phyloP scores from a whole-genome alignment of 2,329 filamentous ascomycete species.

The Trichothecium roseum region DNA sequence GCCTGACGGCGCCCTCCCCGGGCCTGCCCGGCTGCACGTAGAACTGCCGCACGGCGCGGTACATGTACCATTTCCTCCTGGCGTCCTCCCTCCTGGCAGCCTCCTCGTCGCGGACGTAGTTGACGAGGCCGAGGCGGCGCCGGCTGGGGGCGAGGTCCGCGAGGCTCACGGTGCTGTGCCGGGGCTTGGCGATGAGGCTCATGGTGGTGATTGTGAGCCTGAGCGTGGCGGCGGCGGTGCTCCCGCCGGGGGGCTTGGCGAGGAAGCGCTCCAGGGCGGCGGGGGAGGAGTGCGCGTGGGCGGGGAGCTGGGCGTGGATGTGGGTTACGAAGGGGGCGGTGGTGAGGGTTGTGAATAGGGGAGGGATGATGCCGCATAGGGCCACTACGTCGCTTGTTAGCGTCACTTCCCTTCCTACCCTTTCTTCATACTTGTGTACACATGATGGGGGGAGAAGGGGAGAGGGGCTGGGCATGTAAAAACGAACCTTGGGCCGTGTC shows the following conservation, averaged over 20 bases:
- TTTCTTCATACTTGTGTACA: too few relatives aligned
- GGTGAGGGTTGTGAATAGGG: constrained; percentile 53
- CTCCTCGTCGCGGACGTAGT: constrained; percentile 19
- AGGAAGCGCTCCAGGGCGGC: constrained; percentile 43
- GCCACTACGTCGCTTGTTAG: constrained; percentile 34
- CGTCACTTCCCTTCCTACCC: neutral
- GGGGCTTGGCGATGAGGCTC: constrained; percentile 43
- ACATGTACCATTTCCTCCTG: constrained; percentile 27
- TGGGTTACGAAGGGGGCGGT: constrained; percentile 63
- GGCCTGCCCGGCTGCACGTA: constrained; percentile 21
- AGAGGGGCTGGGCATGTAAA: neutral
- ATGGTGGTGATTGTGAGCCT: constrained; percentile 44
- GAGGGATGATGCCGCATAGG: constrained; percentile 51
- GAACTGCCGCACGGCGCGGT: constrained; percentile 26
- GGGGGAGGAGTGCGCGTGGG: constrained; percentile 51
- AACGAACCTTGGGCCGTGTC: constrained; percentile 28
- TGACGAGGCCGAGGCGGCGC: constrained; percentile 27
- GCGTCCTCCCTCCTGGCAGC: constrained; percentile 8
- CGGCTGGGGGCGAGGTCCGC: constrained; percentile 21
- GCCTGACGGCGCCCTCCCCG: constrained; percentile 7
- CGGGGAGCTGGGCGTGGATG: constrained; percentile 59
- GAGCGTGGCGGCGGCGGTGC: constrained; percentile 23
- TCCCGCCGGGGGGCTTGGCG: constrained; percentile 23
- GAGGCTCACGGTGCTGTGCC: constrained; percentile 31
- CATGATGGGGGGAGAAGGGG: neutral